Base-by-base conservation (phyloP, 495 filamentous ascomycete species). In the Talaromyces proteolyticus region DNA sequence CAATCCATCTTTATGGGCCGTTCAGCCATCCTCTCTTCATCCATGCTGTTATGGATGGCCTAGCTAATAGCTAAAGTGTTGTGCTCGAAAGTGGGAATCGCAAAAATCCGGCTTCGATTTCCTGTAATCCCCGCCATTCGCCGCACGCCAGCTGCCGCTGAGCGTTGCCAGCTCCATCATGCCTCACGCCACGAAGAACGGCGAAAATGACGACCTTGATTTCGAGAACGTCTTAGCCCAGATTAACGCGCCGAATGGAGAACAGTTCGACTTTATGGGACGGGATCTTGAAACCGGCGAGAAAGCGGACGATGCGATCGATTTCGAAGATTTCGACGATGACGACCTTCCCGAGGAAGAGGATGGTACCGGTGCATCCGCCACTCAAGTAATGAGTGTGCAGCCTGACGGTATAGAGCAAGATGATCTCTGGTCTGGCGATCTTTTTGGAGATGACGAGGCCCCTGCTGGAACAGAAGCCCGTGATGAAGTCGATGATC, bases 291-390 rank as follows among this genome's bases (percentile, higher is more conserved):
- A 85, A 24, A 70, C 75, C 16, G 78, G 78, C 2, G 86, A 89
- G 53, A 92, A 91, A 60, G 87, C 84, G 7, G 86, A 86, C 34
- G 85, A 91, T 69, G 87, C 87, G 14, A 62, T 86, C 16, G 93
- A 99, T 66, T 99, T 82, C 56, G 91, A 88, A 61, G 91, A 95
- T 63, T 86, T 95, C 38, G 76, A 77, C 24, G 85, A 88, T 52
- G 81, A 87, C 59, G 85, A 88, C 52, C 68, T 87, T 25, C 77
- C 83, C 5, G 82, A 86, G 6, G 85, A 88, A 53, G 82, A 85
- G 48, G 78, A 77, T 38, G 63, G 55, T 6, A 17, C 61, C 19
- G 41, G 46, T 19, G 14, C 47, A 14, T 48, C 53, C 20, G 40
- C 51, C 5, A 49, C 34, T 29, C 50, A 63, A 38, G 56, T 55